A percentile compares a stretch with the other conserved stretches of the same genome.
Evolutionary conservation across 1,284 basidiomycete species (phyloP).

Genomic region (Anthracocystis walkeri): DNA sequence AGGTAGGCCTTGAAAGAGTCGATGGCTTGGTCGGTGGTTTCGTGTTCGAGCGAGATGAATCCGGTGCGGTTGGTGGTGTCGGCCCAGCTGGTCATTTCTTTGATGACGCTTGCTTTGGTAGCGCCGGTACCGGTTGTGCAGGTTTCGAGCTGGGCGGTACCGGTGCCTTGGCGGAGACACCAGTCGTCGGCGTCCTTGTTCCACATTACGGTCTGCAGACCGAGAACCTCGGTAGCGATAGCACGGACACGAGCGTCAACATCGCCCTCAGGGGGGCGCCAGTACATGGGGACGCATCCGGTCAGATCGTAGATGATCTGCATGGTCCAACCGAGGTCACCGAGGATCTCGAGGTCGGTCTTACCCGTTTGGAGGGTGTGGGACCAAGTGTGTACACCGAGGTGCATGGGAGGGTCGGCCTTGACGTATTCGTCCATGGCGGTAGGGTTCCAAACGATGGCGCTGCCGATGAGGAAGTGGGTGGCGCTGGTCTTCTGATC

Average conservation of each 20-base stretch:
- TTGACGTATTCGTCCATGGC: constrained; percentile 74
- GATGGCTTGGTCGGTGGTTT: constrained; percentile 61
- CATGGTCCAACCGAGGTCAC: constrained; percentile 85
- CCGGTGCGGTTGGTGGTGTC: constrained; percentile 41
- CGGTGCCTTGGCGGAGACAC: constrained; percentile 59
- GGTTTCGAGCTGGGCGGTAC: constrained; percentile 54
- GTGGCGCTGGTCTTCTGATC: constrained; percentile 75
- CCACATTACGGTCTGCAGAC: constrained; percentile 64
- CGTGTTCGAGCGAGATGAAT: constrained; percentile 63
- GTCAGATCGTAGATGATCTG: constrained; percentile 84
- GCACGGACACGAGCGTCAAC: constrained; percentile 65
- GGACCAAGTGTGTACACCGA: constrained; percentile 73
- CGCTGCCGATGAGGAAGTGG: constrained; percentile 84
- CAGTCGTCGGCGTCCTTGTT: constrained; percentile 64
- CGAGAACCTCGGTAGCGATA: constrained; percentile 61
- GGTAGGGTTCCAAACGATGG: constrained; percentile 76
- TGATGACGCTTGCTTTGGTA: constrained; percentile 37
- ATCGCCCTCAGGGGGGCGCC: constrained; percentile 64
- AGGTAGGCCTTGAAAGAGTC: constrained; percentile 55
- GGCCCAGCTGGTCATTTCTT: constrained; percentile 50
- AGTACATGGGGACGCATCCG: constrained; percentile 70
- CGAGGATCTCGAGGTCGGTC: constrained; percentile 78
- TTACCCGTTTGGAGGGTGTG: constrained; percentile 78
- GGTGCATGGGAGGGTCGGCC: constrained; percentile 73
- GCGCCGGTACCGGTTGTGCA: constrained; percentile 50